Conservation (phyloP, 2,329 filamentous ascomycete genomes). For the Pseudocercospora fijiensis region DNA sequence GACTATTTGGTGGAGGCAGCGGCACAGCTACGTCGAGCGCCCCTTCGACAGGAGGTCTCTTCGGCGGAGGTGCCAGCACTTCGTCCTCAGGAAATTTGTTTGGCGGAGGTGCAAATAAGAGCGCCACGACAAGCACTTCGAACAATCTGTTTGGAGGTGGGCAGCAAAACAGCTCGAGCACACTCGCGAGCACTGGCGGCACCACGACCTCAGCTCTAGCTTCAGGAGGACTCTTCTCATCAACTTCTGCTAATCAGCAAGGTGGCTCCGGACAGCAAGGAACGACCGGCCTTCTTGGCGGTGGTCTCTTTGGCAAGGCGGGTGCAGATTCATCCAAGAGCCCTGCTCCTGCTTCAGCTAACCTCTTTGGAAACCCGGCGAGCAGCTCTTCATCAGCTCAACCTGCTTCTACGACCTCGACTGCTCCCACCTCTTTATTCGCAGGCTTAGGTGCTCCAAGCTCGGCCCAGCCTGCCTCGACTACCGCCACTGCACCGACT, state of each 20-base stretch:
- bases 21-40: slow-evolving; percentile 1
- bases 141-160: slow-evolving; percentile 7
- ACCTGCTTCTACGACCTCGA: background rate
- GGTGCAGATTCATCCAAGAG: background rate
- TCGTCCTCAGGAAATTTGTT: slow-evolving; percentile 2
- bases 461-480: background rate
- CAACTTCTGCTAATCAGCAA: slow-evolving; percentile 10
- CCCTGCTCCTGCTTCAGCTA: background rate
- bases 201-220: slow-evolving; percentile 14
- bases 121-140: background rate
- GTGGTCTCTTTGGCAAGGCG: background rate
- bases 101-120: background rate
- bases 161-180: slow-evolving; percentile 13
- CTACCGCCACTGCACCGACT: background rate
- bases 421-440: background rate
- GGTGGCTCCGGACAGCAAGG: background rate
- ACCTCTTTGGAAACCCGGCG: background rate
- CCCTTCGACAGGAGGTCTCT: slow-evolving; percentile 11
- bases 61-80: slow-evolving; percentile 9
- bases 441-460: background rate
- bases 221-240: slow-evolving; percentile 14
- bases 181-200: slow-evolving; percentile 15
- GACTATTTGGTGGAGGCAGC: slow-evolving; percentile 19
- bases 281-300: background rate
- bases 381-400: slow-evolving; percentile 6